Evolutionary conservation across 164 flowering plant species (phyloP), one percentile per base, ranked within the genome.

Genomic region (Berberis vulgaris): DNA sequence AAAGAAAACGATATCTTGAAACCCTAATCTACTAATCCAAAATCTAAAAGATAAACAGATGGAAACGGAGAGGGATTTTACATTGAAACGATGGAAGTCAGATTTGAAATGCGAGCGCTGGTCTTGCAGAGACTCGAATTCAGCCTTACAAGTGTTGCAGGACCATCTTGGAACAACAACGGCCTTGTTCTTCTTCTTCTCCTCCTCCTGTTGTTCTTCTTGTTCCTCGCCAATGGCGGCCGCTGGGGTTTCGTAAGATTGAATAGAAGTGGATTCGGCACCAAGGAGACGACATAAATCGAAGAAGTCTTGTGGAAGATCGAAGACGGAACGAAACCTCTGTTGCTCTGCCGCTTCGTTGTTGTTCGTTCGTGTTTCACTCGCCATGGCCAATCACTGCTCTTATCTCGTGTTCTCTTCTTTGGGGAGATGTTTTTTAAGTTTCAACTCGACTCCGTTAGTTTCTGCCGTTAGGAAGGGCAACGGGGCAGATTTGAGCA

Each of bases 71-170:
- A 41, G 44, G 7, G 49, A 5, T 41, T 6, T 68, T 79, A 94
- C 98, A 77, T 91, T 94, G 74, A 88, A 76, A 1, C 96, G 91
- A 72, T 91, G 98, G 60, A 86, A 54, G 59, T 91, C 97, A 45
- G 93, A 86, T 66, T 88, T 91, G 82, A 94, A 94, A 71, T 94
- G 99, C 2, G 80, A 73, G 46, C 99, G 97, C 65, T 94, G 99
- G 61, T 91, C 93, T 56, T 64, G 80, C 41, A 94, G 93, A 54
- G 93, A 87, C 40, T 87, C 96, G 68, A 94, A 91, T 59, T 86
- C 91, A 39, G 77, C 74, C 69, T 83, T 83, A 78, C 99, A 94
- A 40, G 81, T 83, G 67, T 84, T 83, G 74, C 99, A 91, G 50
- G 96, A 81, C 91, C 78, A 87, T 73, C 93, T 77, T 10, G 73